Base-by-base conservation (phyloP, 306 rosid genomes). In the Citrullus amarus region DNA sequence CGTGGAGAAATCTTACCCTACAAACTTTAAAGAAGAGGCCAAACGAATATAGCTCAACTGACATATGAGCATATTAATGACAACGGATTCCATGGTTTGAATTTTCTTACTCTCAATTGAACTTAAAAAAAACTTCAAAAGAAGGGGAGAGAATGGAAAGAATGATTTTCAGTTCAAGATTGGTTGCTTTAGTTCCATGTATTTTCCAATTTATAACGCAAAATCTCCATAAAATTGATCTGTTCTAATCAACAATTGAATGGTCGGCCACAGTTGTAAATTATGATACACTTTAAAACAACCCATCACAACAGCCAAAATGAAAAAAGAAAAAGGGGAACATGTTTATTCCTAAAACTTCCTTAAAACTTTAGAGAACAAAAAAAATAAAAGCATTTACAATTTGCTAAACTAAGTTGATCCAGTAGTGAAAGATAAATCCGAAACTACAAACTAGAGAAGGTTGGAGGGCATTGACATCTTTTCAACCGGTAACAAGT, bases 341-440 rank as follows among this genome's bases (percentile, higher is more conserved):
- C 12, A 28, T 72, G 5, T 46, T 72, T 72, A 72, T 72, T 72
- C 59, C 77, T 72, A 50, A 72, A 72, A 46, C 59, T 72, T 71
- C 77, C 38, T 70, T 43, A 25, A 48, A 46, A 72, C 77, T 72
- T 50, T 13, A 13, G 76, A 28, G 32, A 25, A n/a, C 14, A 6
- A 13, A 13, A 70, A 46, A 6, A 22, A 70, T 22, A 39, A n/a
- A 46, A 48, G 9, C 22, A 72, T 72, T 28, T 72, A 72, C 77
- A 72, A 14, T 72, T 72, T 48, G 43, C 77, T 72, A 44, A 28
- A 15, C 77, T 72, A 72, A 25, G 77, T 72, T 28, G 77, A 3
- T 72, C 56, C 25, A 28, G 59, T 14, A 72, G 58, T 70, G 39
- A 44, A 22, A 46, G 77, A 48, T 72, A 48, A 71, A 50, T 28